Conservation (phyloP, 371 early-diverging fungal species). For the Quaeritorhiza haematococci region DNA sequence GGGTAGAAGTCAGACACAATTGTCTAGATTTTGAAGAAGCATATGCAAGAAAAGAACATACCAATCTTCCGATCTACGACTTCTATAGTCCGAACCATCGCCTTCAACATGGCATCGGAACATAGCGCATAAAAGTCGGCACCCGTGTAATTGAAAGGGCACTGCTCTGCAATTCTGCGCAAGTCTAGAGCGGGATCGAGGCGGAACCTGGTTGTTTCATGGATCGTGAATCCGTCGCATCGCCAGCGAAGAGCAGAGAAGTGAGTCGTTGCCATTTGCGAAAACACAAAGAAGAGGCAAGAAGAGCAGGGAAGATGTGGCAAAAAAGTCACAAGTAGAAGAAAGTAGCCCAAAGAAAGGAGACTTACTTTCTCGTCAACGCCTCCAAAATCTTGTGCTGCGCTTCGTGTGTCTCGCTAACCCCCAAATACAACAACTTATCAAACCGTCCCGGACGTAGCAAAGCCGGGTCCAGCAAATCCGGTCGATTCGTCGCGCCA, state of each 20-base stretch:
- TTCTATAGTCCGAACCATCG: conserved; percentile 83
- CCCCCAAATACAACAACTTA: conserved; percentile 90
- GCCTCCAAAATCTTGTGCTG: conserved; percentile 87
- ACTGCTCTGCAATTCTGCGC: conserved; percentile 66
- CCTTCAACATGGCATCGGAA: conserved; percentile 94
- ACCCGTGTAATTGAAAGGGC: conserved; percentile 91
- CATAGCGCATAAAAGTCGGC: conserved; percentile 97
- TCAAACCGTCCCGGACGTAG: conserved; percentile 96
- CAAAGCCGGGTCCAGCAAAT: conserved; percentile 96
- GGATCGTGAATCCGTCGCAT: neutral
- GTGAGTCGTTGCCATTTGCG: neutral
- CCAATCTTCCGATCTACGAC: conserved; percentile 66
- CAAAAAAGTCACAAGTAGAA: conserved; percentile 2
- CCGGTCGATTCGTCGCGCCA: conserved; percentile 99
- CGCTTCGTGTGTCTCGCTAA: conserved; percentile 76
- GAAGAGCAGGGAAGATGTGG: neutral
- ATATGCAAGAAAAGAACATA: conserved; percentile 2
- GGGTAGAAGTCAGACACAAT: neutral
- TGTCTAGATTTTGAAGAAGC: neutral
- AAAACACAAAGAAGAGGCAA: neutral
- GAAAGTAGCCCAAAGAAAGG: neutral
- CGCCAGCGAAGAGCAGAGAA: neutral
- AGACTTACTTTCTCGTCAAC: conserved; percentile 80
- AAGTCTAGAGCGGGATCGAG: conserved; percentile 74
- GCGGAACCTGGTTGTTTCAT: conserved; percentile 74